Base-by-base conservation (phyloP, 1,139 yeast species). In the Blastobotrys persicus region DNA sequence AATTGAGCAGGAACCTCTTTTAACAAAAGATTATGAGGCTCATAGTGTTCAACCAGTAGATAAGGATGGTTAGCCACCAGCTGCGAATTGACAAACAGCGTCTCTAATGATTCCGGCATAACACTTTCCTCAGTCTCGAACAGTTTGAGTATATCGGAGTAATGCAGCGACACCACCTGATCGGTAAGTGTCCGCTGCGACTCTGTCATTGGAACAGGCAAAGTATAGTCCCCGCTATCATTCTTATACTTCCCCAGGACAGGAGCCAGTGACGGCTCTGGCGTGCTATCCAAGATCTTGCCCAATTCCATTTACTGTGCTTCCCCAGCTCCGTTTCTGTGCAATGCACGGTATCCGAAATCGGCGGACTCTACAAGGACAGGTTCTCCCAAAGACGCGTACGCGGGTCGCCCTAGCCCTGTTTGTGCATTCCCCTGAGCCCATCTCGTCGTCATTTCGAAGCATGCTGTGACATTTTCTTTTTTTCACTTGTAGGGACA, bases 111-210 rank as follows among this genome's bases (percentile, higher is more conserved):
- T 45, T 59, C 18, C 85, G 83, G 64, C 43, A 87, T 79, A 46
- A 85, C 79, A 34, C 67, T 67, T 46, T 74, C 73, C 31, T 68
- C 66, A 0, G 88, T 80, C 64, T 88, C 96, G 62, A 88, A 89
- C 66, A 85, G 88, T 67, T 88, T 84, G 59, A 91, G 73, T 49
- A 92, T 88, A 64, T 91, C 98, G 31, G 95, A 82, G 63, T 89
- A 89, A 66, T 92, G 98, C 41, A 89, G 72, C 1, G 96, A 86
- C 5, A 92, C 86, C 26, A 92, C 89, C 64, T 89, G 96, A 68
- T 91, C 96, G n/a, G 92, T 87, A 48, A 92, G 75, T 62, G 88
- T 95, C 60, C 83, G 85, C 64, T 92, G 98, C 58, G 88, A 85
- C 55, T 86, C 89, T 52, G 87, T 81, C 84, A 91, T 82, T 2